Evolutionary conservation across 495 filamentous ascomycete genomes (phyloP).

Genomic region (Neurospora cerealis): DNA sequence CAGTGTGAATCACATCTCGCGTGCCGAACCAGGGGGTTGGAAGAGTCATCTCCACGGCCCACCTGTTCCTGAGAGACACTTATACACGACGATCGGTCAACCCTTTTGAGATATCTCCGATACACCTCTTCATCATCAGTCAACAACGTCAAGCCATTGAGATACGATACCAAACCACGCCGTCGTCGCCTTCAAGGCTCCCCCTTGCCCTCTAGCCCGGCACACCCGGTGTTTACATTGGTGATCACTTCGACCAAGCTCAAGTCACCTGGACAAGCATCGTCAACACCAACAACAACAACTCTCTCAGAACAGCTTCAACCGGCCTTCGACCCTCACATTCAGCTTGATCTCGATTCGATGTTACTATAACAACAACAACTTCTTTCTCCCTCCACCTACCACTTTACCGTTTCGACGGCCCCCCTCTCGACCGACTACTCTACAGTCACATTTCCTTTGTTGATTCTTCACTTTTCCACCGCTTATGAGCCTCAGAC

Average conservation of each 20-base stretch:
- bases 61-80: constrained; percentile 28
- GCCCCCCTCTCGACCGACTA: constrained; percentile 38
- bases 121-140: not conserved
- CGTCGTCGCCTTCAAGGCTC: not conserved
- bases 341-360: constrained; percentile 38
- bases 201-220: not conserved
- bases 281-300: constrained; percentile 1
- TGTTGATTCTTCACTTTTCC: constrained; percentile 44
- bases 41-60: constrained; percentile 39
- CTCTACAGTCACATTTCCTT: constrained; percentile 34
- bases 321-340: constrained; percentile 31
- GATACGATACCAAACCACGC: not conserved
- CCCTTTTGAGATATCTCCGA: not conserved
- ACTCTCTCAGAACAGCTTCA: constrained; percentile 15
- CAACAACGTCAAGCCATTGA: not conserved
- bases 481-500: constrained; percentile 59
- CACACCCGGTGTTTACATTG: not conserved
- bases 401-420: constrained; percentile 33
- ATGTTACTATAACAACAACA: constrained; percentile 62
- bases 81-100: constrained; percentile 22
- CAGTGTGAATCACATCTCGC: constrained; percentile 23
- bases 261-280: not conserved
- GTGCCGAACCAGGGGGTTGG: constrained; percentile 30
- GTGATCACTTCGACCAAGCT: not conserved
- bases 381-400: constrained; percentile 34